phyloP scores from a whole-genome alignment of 177 flowering plant genomes.

The Tripterygium wilfordii region DNA sequence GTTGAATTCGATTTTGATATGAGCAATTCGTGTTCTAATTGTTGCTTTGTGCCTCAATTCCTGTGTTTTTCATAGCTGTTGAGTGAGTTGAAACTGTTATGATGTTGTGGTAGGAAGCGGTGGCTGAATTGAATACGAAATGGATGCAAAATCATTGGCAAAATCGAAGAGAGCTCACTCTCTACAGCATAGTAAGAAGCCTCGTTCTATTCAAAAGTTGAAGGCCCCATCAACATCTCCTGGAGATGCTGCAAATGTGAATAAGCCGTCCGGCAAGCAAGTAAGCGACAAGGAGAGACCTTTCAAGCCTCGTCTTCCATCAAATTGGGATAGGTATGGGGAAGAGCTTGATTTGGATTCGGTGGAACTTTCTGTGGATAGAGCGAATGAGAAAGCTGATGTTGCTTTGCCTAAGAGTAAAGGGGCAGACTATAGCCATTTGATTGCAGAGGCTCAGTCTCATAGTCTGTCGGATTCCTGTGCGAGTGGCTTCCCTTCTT shows the following conservation, averaged over 20 bases:
- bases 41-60: no score
- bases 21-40: no score
- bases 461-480: slow-evolving; percentile 13
- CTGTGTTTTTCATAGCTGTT: no score
- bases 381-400: slow-evolving; percentile 20
- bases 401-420: slow-evolving; percentile 60
- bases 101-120: background rate
- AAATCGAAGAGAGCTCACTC: slow-evolving; percentile 84
- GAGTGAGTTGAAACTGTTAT: no score
- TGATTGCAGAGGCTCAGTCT: slow-evolving; percentile 61
- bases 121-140: slow-evolving; percentile 10
- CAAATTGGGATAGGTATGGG: slow-evolving; percentile 83
- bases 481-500: slow-evolving; percentile 24
- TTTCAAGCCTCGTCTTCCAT: slow-evolving; percentile 36
- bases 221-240: slow-evolving; percentile 18
- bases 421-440: slow-evolving; percentile 56
- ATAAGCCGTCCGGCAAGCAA: slow-evolving; percentile 25
- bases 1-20: no score
- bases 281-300: slow-evolving; percentile 19
- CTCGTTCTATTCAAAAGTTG: slow-evolving; percentile 28
- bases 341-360: slow-evolving; percentile 34
- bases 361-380: slow-evolving; percentile 8
- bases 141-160: slow-evolving; percentile 78
- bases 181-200: slow-evolving; percentile 47
- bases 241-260: slow-evolving; percentile 7